Conservation (phyloP, 495 filamentous ascomycete genomes). For the Tuber borchii region DNA sequence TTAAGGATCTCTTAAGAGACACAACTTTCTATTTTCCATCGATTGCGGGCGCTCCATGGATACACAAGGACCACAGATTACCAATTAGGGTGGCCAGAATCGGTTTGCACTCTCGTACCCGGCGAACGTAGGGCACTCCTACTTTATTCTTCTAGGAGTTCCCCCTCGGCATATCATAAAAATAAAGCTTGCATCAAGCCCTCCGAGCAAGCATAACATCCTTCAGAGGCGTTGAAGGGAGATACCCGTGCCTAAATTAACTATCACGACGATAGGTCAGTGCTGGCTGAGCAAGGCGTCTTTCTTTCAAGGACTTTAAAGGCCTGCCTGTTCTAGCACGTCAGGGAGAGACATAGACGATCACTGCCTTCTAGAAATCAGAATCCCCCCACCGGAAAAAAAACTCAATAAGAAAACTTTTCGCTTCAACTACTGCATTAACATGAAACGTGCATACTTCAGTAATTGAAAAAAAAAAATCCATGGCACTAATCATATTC, state of each 20-base stretch:
- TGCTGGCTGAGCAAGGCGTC: not conserved
- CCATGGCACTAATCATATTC: not conserved
- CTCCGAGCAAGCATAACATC: not conserved
- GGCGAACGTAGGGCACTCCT: not conserved
- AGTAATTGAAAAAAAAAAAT: too few relatives aligned
- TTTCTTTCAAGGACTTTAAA: not conserved
- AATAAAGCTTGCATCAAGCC: not conserved
- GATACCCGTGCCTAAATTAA: not conserved
- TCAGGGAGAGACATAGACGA: not conserved
- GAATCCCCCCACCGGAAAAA: not conserved
- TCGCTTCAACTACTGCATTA: not conserved
- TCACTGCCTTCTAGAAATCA: not conserved
- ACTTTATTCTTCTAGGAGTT: not conserved
- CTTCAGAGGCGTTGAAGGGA: not conserved
- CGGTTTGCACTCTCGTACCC: not conserved
- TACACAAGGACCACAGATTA: not conserved
- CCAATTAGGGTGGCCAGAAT: not conserved
- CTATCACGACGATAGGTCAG: not conserved
- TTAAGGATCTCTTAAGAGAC: not conserved
- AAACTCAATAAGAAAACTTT: not conserved
- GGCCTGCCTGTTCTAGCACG: too few relatives aligned
- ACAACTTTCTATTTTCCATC: not conserved
- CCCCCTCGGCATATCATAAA: not conserved
- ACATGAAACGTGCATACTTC: not conserved
- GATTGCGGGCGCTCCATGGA: too few relatives aligned